Percentiles rank a stretch among this genome's conserved stretches.
Conservation (phyloP, 2,329 filamentous ascomycete genomes). For the Teratosphaeria epicoccoides region DNA sequence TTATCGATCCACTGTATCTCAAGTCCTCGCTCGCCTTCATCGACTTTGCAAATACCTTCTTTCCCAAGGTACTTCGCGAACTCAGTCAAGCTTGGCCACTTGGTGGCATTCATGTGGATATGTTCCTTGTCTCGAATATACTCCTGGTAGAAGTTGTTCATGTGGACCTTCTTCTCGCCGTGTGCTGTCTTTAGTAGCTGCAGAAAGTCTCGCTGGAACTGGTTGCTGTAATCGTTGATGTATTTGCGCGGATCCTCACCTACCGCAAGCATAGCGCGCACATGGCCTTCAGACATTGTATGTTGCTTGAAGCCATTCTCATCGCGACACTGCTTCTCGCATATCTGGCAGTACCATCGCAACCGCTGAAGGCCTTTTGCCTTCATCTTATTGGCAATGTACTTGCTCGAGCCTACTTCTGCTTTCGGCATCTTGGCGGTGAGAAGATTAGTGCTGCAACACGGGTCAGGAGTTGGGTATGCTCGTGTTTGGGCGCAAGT, state of each 20-base stretch:
- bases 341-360: constrained; percentile 81
- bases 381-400: constrained; percentile 84
- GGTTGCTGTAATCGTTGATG: constrained; percentile 69
- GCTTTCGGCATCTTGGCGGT: constrained; percentile 68
- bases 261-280: constrained; percentile 78
- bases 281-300: constrained; percentile 71
- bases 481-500: not conserved
- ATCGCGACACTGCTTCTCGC: constrained; percentile 66
- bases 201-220: constrained; percentile 75
- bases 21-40: constrained; percentile 79
- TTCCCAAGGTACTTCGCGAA: constrained; percentile 78
- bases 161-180: constrained; percentile 77
- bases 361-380: constrained; percentile 66
- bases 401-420: constrained; percentile 84
- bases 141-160: constrained; percentile 92
- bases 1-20: constrained; percentile 88
- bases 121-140: constrained; percentile 84
- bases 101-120: constrained; percentile 86
- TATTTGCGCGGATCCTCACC: constrained; percentile 77
- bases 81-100: constrained; percentile 78
- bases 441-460: not conserved
- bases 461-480: not conserved
- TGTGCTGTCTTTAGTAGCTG: constrained; percentile 70
- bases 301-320: constrained; percentile 84
- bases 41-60: constrained; percentile 79